Evolutionary conservation across 225 moss, liverwort and hornwort species (phyloP), one percentile per base, ranked within the genome.

Genomic region (Sphagnum tenellum): DNA sequence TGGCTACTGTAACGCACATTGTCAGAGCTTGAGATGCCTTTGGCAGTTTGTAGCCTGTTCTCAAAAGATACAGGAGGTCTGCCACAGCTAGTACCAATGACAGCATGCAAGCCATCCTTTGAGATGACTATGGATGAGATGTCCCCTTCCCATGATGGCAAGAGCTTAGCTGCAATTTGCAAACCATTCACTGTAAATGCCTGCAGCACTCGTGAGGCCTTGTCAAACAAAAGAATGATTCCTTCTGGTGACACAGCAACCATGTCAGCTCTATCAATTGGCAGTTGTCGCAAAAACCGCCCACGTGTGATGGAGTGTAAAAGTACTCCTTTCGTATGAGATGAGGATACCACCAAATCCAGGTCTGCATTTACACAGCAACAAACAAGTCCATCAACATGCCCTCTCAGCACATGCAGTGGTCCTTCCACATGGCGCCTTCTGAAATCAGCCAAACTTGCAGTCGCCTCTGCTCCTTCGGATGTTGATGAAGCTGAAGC

Each of bases 341-440:
- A 98, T 66, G 90, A 85, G 6, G 93, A 93, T 10, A 89, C 90
- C 10, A 90, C 90, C 9, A 98, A 80, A 71, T 98, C 98, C 50
- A 98, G 79, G 66, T 98, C 98, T 49, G 82, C 80, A 68, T 93
- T 93, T 44, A 91, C 90, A 77, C 85, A 71, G 55, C 98, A 93
- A 64, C 85, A 93, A 54, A 89, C 70, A 7, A 98, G 70, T 58
- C 93, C 93, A 67, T 98, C 93, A 45, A 90, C 78, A 63, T 98
- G 98, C 3, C 98, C 98, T 58, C 98, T 75, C 8, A 98, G 76
- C 49, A 98, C 87, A 77, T 88, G 86, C 10, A 98, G 68, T 29
- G 98, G 98, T 45, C 98, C 98, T 71, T 98, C 98, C 47, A 98
- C 79, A 55, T 93, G 93, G 49, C 93, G 85, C 69, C 84, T 83